A percentile compares a stretch with the other conserved stretches of the same genome.
These are phyloP conservation scores for Aspergillus pseudoterreus DNA, from an alignment of 2,329 filamentous ascomycete species.

Conservation along the genomic window DNA sequence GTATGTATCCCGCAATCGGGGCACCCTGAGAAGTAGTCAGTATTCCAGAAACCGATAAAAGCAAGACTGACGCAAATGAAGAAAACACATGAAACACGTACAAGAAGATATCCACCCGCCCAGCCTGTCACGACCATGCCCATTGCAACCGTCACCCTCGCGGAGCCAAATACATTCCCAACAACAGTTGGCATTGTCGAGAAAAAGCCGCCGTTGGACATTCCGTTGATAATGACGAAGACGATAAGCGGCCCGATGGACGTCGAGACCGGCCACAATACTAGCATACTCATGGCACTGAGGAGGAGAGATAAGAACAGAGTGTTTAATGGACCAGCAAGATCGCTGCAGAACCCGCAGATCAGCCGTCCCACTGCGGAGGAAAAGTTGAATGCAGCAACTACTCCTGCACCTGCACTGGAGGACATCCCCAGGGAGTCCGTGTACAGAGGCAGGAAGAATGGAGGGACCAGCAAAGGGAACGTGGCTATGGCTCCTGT, in stretches of 20 bases:
- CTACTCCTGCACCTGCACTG: slow-evolving; percentile 52
- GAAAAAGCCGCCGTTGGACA: slow-evolving; percentile 62
- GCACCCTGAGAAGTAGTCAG: slow-evolving; percentile 38
- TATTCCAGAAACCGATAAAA: neutral
- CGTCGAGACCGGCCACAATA: slow-evolving; percentile 58
- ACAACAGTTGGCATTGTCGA: slow-evolving; percentile 62
- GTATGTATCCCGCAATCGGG: slow-evolving; percentile 59
- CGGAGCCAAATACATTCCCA: slow-evolving; percentile 56
- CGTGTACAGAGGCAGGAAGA: slow-evolving; percentile 58
- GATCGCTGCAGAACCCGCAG: slow-evolving; percentile 54
- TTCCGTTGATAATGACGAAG: slow-evolving; percentile 59
- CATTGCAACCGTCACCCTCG: slow-evolving; percentile 55
- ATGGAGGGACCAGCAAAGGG: slow-evolving; percentile 58
- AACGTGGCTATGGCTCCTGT: slow-evolving; percentile 57
- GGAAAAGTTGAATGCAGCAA: slow-evolving; percentile 60
- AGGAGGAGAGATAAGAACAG: slow-evolving; percentile 51
- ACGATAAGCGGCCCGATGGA: slow-evolving; percentile 52
- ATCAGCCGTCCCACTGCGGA: slow-evolving; percentile 57
- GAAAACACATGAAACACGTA: slow-evolving; percentile 26
- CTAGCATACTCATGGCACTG: slow-evolving; percentile 56
- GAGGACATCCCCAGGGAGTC: slow-evolving; percentile 53
- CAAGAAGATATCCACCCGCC: slow-evolving; percentile 59
- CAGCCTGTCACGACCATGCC: slow-evolving; percentile 61
- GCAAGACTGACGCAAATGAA: neutral
- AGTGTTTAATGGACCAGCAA: slow-evolving; percentile 54